These are phyloP conservation scores for Lathyrus oleraceus DNA, from an alignment of 306 rosid genomes.

Conservation along the genomic window DNA sequence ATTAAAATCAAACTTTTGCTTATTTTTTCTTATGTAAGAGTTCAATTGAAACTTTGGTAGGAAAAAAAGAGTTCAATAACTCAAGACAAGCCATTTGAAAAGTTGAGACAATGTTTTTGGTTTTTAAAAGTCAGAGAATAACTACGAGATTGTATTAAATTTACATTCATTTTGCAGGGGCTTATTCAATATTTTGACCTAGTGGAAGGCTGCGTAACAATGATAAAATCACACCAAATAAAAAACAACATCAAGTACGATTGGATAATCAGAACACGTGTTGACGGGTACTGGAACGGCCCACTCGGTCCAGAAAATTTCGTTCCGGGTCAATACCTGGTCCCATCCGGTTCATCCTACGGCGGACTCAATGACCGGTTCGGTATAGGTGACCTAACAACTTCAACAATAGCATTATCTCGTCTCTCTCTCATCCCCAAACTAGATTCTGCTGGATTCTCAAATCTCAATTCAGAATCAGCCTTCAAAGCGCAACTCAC, in stretches of 20 bases:
- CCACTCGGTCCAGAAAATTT: slow-evolving; percentile 64
- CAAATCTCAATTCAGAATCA: slow-evolving; percentile 70
- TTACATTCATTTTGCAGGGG: slow-evolving; percentile 51
- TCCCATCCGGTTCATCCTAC: slow-evolving; percentile 76
- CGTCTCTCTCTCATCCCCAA: slow-evolving; percentile 68
- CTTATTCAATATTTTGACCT: slow-evolving; percentile 78
- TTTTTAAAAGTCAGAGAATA: background rate
- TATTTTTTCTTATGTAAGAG: background rate
- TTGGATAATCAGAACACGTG: slow-evolving; percentile 92
- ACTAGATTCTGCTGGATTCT: slow-evolving; percentile 56
- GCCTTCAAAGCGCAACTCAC: slow-evolving; percentile 82
- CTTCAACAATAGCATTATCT: slow-evolving; percentile 66
- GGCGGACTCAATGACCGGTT: slow-evolving; percentile 88
- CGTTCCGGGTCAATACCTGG: slow-evolving; percentile 53
- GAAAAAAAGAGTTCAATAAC: too few relatives aligned
- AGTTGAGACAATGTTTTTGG: background rate
- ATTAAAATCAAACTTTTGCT: background rate
- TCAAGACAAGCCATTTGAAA: background rate
- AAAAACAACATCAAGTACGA: slow-evolving; percentile 65
- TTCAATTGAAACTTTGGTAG: background rate
- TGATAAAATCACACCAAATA: slow-evolving; percentile 56
- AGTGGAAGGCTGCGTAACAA: slow-evolving; percentile 75
- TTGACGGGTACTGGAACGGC: slow-evolving; percentile 83
- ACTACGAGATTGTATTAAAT: background rate
- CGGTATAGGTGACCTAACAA: slow-evolving; percentile 72